Evolutionary conservation across 148 eudicot genomes (phyloP).

Genomic region (Spergularia marina): DNA sequence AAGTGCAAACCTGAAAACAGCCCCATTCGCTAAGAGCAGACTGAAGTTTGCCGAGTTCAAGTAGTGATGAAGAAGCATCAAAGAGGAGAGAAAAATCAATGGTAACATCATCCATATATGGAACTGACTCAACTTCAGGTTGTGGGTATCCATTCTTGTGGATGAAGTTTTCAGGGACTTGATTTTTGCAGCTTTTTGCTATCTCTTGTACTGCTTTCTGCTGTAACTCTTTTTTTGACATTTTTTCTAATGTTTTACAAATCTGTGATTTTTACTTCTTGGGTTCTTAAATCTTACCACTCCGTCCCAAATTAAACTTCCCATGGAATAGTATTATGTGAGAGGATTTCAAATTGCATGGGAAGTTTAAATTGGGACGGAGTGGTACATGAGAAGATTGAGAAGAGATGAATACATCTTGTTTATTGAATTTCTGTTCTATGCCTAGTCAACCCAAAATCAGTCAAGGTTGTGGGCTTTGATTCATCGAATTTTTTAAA

Average conservation of each 20-base stretch:
- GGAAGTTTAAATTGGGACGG: too few species aligned
- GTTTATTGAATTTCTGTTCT: too few species aligned
- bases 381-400: too few species aligned
- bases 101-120: conserved; percentile 29
- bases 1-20: conserved; percentile 34
- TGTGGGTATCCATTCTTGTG: conserved; percentile 25
- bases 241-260: not conserved
- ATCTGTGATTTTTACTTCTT: too few species aligned
- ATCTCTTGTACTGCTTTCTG: conserved; percentile 34
- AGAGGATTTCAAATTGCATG: too few species aligned
- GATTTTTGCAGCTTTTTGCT: conserved; percentile 18
- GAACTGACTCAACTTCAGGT: conserved; percentile 4
- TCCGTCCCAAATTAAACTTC: too few species aligned
- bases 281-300: too few species aligned
- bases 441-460: too few species aligned
- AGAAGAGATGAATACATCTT: too few species aligned
- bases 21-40: conserved; percentile 36
- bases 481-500: too few species aligned
- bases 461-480: too few species aligned
- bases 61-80: not conserved
- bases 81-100: conserved; percentile 33
- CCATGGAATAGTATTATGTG: too few species aligned
- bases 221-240: conserved; percentile 11
- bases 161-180: conserved; percentile 33
- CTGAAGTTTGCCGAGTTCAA: conserved; percentile 27